These are phyloP conservation scores for Cordyceps javanica DNA, from an alignment of 2,329 filamentous ascomycete genomes.

Conservation along the genomic window DNA sequence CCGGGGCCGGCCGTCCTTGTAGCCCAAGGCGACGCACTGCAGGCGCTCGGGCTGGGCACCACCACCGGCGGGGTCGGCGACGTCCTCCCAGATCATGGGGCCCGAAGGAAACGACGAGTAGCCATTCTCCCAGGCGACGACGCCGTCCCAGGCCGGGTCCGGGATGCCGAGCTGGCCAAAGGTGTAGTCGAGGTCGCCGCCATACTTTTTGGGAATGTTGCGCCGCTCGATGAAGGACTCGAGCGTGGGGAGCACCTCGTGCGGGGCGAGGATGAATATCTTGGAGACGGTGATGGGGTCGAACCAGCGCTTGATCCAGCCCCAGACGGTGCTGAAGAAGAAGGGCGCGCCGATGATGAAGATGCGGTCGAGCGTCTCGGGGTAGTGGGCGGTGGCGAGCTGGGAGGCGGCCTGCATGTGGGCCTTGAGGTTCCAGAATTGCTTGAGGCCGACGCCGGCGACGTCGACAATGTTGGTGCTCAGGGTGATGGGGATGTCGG, in stretches of 20 bases:
- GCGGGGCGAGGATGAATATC: slow-evolving; percentile 77
- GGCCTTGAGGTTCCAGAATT: slow-evolving; percentile 90
- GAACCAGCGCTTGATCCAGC: slow-evolving; percentile 94
- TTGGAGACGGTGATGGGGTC: slow-evolving; percentile 91
- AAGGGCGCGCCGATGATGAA: slow-evolving; percentile 79
- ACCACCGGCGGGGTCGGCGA: too few relatives aligned
- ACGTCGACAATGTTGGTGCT: slow-evolving; percentile 96
- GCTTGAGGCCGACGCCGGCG: slow-evolving; percentile 76
- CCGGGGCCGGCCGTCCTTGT: slow-evolving; percentile 37
- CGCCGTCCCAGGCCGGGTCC: slow-evolving; percentile 54
- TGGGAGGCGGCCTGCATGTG: slow-evolving; percentile 92
- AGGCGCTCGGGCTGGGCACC: slow-evolving; percentile 39
- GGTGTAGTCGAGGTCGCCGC: slow-evolving; percentile 75
- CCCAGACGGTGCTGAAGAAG: slow-evolving; percentile 92
- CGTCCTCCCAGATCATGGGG: slow-evolving; percentile 52
- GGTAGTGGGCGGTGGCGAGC: slow-evolving; percentile 88
- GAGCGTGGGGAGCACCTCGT: slow-evolving; percentile 72
- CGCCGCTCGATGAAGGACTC: slow-evolving; percentile 72
- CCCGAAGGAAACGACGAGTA: slow-evolving; percentile 48
- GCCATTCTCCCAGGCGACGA: slow-evolving; percentile 47
- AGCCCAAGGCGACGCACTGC: slow-evolving; percentile 49
- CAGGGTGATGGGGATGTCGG: slow-evolving; percentile 81
- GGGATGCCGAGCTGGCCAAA: slow-evolving; percentile 71
- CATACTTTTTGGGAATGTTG: slow-evolving; percentile 86
- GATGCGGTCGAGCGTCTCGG: slow-evolving; percentile 70